Percentiles rank a stretch among this genome's conserved stretches.
phyloP scores from a whole-genome alignment of 371 early-diverging fungal species.

The Rhizopus arrhizus region DNA sequence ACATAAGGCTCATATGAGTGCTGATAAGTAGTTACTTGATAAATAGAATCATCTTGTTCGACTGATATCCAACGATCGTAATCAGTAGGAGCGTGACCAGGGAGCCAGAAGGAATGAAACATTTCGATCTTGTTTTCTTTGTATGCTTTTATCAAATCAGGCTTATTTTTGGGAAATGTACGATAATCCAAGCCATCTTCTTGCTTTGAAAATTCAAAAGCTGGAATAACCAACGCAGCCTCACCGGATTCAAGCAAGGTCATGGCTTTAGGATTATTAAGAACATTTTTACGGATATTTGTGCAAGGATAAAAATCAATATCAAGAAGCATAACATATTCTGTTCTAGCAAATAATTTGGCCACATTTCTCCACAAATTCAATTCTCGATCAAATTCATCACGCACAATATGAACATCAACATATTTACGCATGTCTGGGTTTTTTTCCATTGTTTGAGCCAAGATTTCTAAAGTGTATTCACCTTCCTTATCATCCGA shows the following conservation, averaged over 20 bases:
- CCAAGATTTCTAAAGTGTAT: constrained; percentile 43
- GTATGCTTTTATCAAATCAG: constrained; percentile 34
- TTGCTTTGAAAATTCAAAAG: constrained; percentile 60
- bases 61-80: constrained; percentile 51
- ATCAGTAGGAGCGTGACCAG: constrained; percentile 63
- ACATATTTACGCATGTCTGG: constrained; percentile 55
- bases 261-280: constrained; percentile 41
- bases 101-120: constrained; percentile 59
- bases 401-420: constrained; percentile 61
- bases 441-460: constrained; percentile 46
- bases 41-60: constrained; percentile 28
- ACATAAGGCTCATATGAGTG: constrained; percentile 68
- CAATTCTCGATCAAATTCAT: constrained; percentile 61
- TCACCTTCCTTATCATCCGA: constrained; percentile 52
- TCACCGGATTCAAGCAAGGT: constrained; percentile 37
- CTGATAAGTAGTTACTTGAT: constrained; percentile 56
- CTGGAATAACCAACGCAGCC: constrained; percentile 60
- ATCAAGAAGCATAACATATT: constrained; percentile 64
- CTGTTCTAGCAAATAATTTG: constrained; percentile 60
- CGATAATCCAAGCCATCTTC: constrained; percentile 55
- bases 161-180: constrained; percentile 54
- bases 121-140: constrained; percentile 48
- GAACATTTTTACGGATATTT: constrained; percentile 47
- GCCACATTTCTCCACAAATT: constrained; percentile 69
- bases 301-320: constrained; percentile 66